Percentiles rank a stretch among this genome's conserved stretches.
phyloP scores from a whole-genome alignment of 1,139 yeast genomes.

The Debaryomyces fabryi region DNA sequence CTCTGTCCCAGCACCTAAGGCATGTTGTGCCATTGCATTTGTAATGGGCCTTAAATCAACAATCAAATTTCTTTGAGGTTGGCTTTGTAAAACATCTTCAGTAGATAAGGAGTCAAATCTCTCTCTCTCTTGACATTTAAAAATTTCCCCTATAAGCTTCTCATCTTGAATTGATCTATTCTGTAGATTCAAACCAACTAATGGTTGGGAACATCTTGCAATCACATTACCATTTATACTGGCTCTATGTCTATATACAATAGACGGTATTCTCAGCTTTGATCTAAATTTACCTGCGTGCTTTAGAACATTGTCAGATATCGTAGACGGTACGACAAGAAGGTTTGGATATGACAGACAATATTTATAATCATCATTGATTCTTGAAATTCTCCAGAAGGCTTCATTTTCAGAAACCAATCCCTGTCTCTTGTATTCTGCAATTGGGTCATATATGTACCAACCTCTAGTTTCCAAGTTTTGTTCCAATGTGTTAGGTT shows the following conservation, averaged over 20 bases:
- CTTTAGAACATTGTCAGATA: constrained; percentile 78
- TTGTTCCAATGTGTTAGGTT: constrained; percentile 60
- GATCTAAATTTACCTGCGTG: constrained; percentile 89
- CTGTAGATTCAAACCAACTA: constrained; percentile 83
- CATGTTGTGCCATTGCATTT: constrained; percentile 96
- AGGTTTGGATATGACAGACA: constrained; percentile 76
- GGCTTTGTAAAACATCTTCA: constrained; percentile 30
- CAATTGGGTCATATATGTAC: constrained; percentile 62
- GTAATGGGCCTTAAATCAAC: constrained; percentile 93
- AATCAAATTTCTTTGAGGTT: constrained; percentile 65
- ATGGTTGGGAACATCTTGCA: constrained; percentile 89
- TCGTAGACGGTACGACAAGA: constrained; percentile 69
- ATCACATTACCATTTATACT: constrained; percentile 72
- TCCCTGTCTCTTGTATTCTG: constrained; percentile 73
- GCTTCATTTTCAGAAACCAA: constrained; percentile 25
- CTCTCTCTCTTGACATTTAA: constrained; percentile 48
- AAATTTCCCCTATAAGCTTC: constrained; percentile 72
- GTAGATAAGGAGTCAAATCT: constrained; percentile 19
- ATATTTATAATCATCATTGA: constrained; percentile 67
- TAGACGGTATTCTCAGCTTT: constrained; percentile 79
- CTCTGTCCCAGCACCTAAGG: constrained; percentile 96
- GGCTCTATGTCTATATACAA: constrained; percentile 69
- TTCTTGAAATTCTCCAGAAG: constrained; percentile 69
- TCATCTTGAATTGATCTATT: constrained; percentile 92
- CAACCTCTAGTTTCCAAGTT: constrained; percentile 67